Base-by-base conservation (phyloP, 139 green algal species). In the Zygnema cylindricum region DNA sequence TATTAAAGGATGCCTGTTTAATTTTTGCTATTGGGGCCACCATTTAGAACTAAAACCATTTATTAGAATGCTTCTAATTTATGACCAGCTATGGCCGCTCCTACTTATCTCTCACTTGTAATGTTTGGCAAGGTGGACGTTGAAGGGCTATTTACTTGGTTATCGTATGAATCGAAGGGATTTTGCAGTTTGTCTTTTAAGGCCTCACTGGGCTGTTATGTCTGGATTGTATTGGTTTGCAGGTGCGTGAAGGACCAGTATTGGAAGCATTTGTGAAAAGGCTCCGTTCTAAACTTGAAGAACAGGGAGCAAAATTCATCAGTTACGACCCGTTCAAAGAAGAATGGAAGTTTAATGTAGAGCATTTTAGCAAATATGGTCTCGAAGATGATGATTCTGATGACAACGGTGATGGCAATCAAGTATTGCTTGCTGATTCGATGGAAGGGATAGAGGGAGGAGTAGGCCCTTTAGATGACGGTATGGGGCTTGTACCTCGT, bases 331-430 rank as follows among this genome's bases (percentile, higher is more conserved):
- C 92, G 0, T 86, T 94, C 2, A 92, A 81, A 21, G 96, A 95
- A 42, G 93, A 94, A 1, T 98, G 96, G 96, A 90, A 86, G 39
- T 98, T 98, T 87, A 87, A 95, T 82, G 96, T 98, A n/a, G 95
- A 98, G 77, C 96, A 98, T 92, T 98, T 98, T 87, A 96, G 93
- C 90, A 93, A 93, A 63, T 98, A 98, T 77, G 96, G 95, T 3
- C 88, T 97, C 32, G 79, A 93, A 36, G 91, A 86, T 1, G 93
- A 95, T 39, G 93, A 23, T 41, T 33, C 54, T 76, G 78, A 32
- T 76, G 78, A 32, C 43, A 0, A 16, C 39, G 78, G 76, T 73
- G 0, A 35, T 55, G 32, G 81, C 76, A 69, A n/a, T 55, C 57
- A 40, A 78, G 0, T 7, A 78, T n/a, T n/a, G 81, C 49, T 77